Base-by-base conservation (phyloP, 441 rosid species). In the Pelargonium myrrhifolium region DNA sequence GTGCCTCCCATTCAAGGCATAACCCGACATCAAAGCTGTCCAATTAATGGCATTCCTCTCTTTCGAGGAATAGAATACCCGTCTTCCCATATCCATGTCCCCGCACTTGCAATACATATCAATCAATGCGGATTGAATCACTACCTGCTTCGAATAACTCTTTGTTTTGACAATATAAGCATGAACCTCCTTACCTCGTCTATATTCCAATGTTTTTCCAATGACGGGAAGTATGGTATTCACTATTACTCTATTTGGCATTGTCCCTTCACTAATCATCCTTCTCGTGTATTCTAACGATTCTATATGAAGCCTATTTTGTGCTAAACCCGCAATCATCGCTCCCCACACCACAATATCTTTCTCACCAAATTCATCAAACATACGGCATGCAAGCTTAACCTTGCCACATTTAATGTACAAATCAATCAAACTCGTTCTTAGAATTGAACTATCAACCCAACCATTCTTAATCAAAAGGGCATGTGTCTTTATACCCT, bases 11-110 rank as follows among this genome's bases (percentile, higher is more conserved):
- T 88, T 90, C 0, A 87, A 82, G 55, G 78, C 84, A 43, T 88
- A 90, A 49, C 98, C 96, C n/a, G 95, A 87, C 81, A 88, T 88
- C 79, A 92, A 59, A 15, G 93, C 95, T 3, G 98, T 92, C 97
- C 97, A 92, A 20, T 88, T 76, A 66, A 90, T 63, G 21, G 78
- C 85, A 78, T 85, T 92, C 78, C 96, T 88, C 76, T 87, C 85
- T 63, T 47, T 67, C 0, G 87, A 83, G 12, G 75, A 74, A 68
- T 92, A 90, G 72, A 92, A 92, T 12, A 86, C 93, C 39, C 64
- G 85, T 72, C 98, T 82, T 37, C 84, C 95, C 7, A 85, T 84
- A 67, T 43, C 78, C 85, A 92, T 77, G 71, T 89, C 87, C 55
- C 86, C 85, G 76, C 95, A 86, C 69, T 92, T 89, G 80, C 92